Evolutionary conservation across 805 yeast genomes (phyloP), one percentile per base, ranked within the genome.

Genomic region (Monosporozyma aerobia): DNA sequence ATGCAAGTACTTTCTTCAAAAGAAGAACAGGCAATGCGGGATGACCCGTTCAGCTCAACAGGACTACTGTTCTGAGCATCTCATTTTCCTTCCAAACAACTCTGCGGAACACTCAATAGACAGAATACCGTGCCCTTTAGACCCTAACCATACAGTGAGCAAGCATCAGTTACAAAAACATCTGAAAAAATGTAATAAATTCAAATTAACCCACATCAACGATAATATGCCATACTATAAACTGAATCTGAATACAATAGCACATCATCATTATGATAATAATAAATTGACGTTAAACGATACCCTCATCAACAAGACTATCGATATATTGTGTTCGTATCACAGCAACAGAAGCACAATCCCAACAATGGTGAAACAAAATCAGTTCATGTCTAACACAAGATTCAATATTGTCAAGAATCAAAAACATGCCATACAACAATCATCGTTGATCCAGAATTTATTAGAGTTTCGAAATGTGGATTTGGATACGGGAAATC

Each of bases 361-460:
- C 5, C 52, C 52, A 16, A 29, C 41, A n/a, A 7, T 3, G 5
- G 14, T 47, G 2, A 53, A 45, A 35, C 27, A 47, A 8, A 57
- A 53, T 51, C 29, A 47, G 16, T 44, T 44, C 13, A 65, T 59
- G 58, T 69, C 76, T 39, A 64, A 69, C 19, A 61, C 64, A 9
- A 70, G 90, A 53, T 69, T 79, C 47, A 68, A 68, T 3, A 78
- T 79, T 57, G 51, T 59, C 19, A 72, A 71, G 23, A 81, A 82
- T 64, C 78, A 75, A 56, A 89, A 89, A 61, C 97, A 90, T 69
- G 85, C 92, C 0, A 63, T 76, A 3, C 97, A 90, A 64, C 97
- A 90, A 65, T 77, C 90, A 0, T 85, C 95, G 1, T 65, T 90
- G 53, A 84, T 87, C 14, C 89, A 87, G 1, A 85, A 85, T 56